phyloP scores from a whole-genome alignment of 2,329 filamentous ascomycete genomes.

The Aspergillus neoniger region DNA sequence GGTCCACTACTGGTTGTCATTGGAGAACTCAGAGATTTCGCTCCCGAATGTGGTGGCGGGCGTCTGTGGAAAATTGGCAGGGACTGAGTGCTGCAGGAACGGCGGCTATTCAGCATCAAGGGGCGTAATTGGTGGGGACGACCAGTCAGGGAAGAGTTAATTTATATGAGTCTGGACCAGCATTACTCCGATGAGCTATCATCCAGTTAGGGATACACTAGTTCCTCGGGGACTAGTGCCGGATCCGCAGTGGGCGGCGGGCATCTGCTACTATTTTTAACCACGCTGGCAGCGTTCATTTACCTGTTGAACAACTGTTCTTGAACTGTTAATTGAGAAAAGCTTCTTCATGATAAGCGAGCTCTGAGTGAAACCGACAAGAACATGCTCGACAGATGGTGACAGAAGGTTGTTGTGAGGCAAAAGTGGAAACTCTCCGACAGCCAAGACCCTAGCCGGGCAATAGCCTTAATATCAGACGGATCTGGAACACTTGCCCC shows the following conservation, averaged over 20 bases:
- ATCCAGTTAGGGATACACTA: too few relatives aligned
- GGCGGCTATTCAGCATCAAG: not conserved
- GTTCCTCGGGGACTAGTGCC: not conserved
- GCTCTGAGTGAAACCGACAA: not conserved
- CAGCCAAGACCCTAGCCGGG: slow-evolving; percentile 8
- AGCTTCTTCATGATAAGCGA: not conserved
- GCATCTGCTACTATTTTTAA: not conserved
- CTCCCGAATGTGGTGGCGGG: not conserved
- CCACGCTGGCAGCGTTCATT: not conserved
- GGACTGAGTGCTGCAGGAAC: not conserved
- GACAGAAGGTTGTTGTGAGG: not conserved
- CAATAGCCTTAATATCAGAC: slow-evolving; percentile 1
- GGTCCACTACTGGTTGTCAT: not conserved
- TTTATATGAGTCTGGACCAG: not conserved
- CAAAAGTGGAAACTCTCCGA: not conserved
- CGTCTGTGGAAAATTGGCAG: not conserved
- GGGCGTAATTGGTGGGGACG: not conserved
- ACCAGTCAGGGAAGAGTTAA: not conserved
- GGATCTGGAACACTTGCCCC: slow-evolving; percentile 9
- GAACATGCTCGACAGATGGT: not conserved
- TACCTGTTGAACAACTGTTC: not conserved
- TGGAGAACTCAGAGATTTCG: not conserved
- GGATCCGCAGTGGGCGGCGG: not conserved
- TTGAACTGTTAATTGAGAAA: not conserved
- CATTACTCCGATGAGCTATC: not conserved